Base-by-base conservation (phyloP, 1,284 basidiomycete species). In the Cutaneotrichosporon sp. region DNA sequence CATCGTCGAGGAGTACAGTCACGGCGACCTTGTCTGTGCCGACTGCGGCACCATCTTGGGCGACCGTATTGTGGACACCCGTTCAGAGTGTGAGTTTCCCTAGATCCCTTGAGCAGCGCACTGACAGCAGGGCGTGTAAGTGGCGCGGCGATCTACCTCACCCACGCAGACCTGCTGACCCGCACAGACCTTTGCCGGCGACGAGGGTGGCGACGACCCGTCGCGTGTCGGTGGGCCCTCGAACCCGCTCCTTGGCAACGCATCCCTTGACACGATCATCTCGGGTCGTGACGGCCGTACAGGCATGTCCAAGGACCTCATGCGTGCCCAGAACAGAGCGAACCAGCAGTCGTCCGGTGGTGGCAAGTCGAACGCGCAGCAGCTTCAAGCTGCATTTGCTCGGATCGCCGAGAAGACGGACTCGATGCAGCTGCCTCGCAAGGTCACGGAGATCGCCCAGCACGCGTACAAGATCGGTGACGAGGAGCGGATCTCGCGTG, bases 151-250 rank as follows among this genome's bases (percentile, higher is more conserved):
- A 51, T 14, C 18, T 2, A 8, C 18, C 16, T 42, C 54, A 54
- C 22, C 60, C 16, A 56, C 22, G 10, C 24, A 27, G 29, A 13
- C 46, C 4, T 10, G 9, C 64, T 65, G 25, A 64, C 59, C 69
- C 56, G 67, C 72, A 22, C 50, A 97, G 89, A 99, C 97, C 61
- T 99, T 99, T 80, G 97, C 97, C 69, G 97, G 94, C 72, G 94
- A 99, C 79, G 95, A 98, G 82, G 95, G 95, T 64, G 76, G 76
- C 24, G 97, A 99, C 79, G 97, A 99, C 79, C 95, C 95, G 61
- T 99, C 95, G 71, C 97, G 97, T 91, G 97, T 99, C 68, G 97
- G 97, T 82, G 93, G 92, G 59, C 92, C 94, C 43, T 87, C 89
- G 45, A 94, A 97, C 77, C 93, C 95, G 56, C 83, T 97, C 29